These are phyloP conservation scores for Ophiostoma triangulosporum DNA, from an alignment of 2,329 filamentous ascomycete genomes.

Conservation along the genomic window DNA sequence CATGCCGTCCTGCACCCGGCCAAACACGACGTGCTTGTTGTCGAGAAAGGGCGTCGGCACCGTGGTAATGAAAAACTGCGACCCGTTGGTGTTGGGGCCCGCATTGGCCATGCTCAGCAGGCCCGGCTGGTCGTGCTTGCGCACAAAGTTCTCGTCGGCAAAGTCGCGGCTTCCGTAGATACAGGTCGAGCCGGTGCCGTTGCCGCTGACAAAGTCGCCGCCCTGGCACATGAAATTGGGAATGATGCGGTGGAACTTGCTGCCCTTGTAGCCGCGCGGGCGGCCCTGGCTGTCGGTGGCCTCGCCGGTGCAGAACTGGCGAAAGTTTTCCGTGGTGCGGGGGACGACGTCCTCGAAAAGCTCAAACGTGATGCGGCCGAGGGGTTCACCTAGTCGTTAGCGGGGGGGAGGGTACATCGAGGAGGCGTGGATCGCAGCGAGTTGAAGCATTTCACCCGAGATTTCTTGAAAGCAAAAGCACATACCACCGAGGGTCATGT, in stretches of 20 bases:
- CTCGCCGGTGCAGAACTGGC: conserved; percentile 93
- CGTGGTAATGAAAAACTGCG: conserved; percentile 95
- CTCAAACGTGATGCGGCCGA: conserved; percentile 81
- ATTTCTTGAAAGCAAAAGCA: too few species aligned
- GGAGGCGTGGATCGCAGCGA: neutral
- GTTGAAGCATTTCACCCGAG: too few species aligned
- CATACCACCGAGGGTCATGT: conserved; percentile 54
- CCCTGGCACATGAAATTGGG: conserved; percentile 97
- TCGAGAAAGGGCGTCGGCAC: conserved; percentile 78
- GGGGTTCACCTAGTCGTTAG: conserved; percentile 52
- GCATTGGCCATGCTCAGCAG: conserved; percentile 92
- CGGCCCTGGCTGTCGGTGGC: conserved; percentile 62
- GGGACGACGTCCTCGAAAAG: conserved; percentile 76
- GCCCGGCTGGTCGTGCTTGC: conserved; percentile 67
- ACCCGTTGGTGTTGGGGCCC: conserved; percentile 84
- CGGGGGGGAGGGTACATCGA: neutral
- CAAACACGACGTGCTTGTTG: conserved; percentile 91
- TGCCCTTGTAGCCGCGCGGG: conserved; percentile 87
- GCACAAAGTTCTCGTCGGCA: conserved; percentile 75
- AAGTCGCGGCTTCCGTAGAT: conserved; percentile 73
- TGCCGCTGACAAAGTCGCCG: conserved; percentile 80
- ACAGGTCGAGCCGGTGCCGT: conserved; percentile 75
- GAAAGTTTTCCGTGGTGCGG: conserved; percentile 90
- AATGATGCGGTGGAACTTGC: conserved; percentile 90
- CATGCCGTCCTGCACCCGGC: conserved; percentile 78